These are phyloP conservation scores for Chamaecyparis obtusa DNA, from an alignment of 75 land plant genomes.

Conservation along the genomic window DNA sequence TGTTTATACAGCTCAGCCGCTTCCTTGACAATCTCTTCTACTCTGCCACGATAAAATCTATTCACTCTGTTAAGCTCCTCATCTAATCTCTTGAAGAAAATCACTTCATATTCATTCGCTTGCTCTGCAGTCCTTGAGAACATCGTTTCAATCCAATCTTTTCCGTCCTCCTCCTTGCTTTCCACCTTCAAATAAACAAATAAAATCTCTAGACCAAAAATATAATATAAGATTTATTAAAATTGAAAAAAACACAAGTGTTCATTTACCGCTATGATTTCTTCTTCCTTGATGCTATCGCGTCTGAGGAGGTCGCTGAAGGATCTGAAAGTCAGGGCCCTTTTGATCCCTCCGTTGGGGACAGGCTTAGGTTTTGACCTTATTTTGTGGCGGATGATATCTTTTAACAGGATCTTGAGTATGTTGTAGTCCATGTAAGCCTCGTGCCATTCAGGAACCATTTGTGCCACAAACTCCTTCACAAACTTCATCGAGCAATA, in stretches of 20 bases:
- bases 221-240: too few relatives aligned
- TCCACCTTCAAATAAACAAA: not conserved
- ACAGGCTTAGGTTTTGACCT: not conserved
- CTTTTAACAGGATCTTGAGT: not conserved
- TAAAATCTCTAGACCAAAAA: not conserved
- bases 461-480: constrained; percentile 27
- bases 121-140: not conserved
- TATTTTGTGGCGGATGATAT: constrained; percentile 15
- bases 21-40: not conserved
- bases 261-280: not conserved
- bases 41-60: not conserved
- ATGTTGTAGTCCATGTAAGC: too few relatives aligned
- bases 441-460: constrained; percentile 27
- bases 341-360: constrained; percentile 2
- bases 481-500: constrained; percentile 43
- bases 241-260: too few relatives aligned
- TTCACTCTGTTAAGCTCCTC: not conserved
- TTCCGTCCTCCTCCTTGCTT: not conserved
- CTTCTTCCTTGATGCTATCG: not conserved
- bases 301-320: constrained; percentile 30
- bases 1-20: not conserved
- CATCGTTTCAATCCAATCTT: constrained; percentile 1
- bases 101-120: constrained; percentile 16
- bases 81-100: constrained; percentile 10
- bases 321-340: constrained; percentile 19